Base-by-base conservation (phyloP, 2,329 filamentous ascomycete species). In the Kalmusia sp. region DNA sequence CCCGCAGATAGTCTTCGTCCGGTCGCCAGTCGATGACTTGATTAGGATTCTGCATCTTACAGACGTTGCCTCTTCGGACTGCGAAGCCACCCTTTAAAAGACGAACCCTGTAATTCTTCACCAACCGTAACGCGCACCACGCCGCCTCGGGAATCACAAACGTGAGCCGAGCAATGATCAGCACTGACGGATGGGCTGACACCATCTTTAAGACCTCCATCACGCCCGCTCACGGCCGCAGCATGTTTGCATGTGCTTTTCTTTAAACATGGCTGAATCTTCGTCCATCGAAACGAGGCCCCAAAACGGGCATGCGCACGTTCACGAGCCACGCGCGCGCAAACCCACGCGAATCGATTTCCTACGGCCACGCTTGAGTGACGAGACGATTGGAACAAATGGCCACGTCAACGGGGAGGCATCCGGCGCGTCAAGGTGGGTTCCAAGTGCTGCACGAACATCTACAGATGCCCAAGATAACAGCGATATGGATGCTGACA, bases 371-470 rank as follows among this genome's bases (percentile, higher is more conserved):
- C 67, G 65, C 31, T 59, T 70, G 24, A 68, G 64, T 51, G 70
- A 76, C 12, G 71, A 73, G 17, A 43, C 61, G 11, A 58, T 69
- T 15, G 59, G 53, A 37, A 61, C 59, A 37, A 57, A 65, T 38
- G 68, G 64, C 39, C 55, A 57, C 24, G 55, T 57, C 55, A 68
- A 59, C 30, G 67, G 63, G 34, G 49, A 64, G 11, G 54, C 48
- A 6, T 75, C 74, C 11, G 70, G 63, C 2, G 51, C 70, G 22
- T 76, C 74, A 27, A 76, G 73, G 73, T 72, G 53, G n/a, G 46
- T 40, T 6, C 4, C 6, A 93, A 88, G 74, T 83, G 84, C 50
- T 91, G 90, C 19, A 96, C 91, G 6, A n/a, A 14, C 91, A 91
- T 24, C 72, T 46, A 83, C 87, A 63, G 33, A 17, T 3, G 21